Base-by-base conservation (phyloP, 2,329 filamentous ascomycete species). In the Fonsecaea erecta region DNA sequence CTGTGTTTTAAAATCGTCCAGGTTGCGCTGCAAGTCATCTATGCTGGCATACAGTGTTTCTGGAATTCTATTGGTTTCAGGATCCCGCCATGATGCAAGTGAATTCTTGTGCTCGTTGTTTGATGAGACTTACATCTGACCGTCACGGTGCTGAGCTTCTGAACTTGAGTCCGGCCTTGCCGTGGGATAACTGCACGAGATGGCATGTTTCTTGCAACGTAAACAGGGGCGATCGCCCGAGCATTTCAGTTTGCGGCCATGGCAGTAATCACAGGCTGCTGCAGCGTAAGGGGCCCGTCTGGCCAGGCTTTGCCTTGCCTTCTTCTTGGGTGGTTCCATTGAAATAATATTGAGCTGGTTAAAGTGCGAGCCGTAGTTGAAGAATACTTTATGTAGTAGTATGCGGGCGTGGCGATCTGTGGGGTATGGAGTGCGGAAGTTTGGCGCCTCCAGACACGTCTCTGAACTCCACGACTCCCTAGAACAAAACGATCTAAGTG, bases 181-280 rank as follows among this genome's bases (percentile, higher is more conserved):
- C 16, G 37, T 34, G 18, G 61, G 61, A 21, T 63, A 63, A 40
- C 61, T 63, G 46, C 61, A 63, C 1, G 61, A 63, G 26, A 63
- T 30, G 24, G 35, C 40, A 21, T 63, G 53, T 51, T 57, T 57
- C 54, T 53, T 55, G 28, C 61, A 63, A 26, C 61, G 61, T 40
- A 43, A 12, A 16, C 61, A 63, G 12, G 61, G 61, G 9, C 61
- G 61, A 21, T 63, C 61, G 14, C 61, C 61, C 3, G 53, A 57
- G 46, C 61, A 63, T 21, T 58, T 63, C 40, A 63, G 30, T 34
- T 63, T 63, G 4, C 61, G 28, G 9, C 61, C 61, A 43, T 63
- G 61, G 34, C 61, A 63, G 16, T 51, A 53, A n/a, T 58, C 53
- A 16, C 61, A 63, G 16, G 61, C 61, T 9, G 61, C 53, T 11